Conservation (phyloP, 2,329 filamentous ascomycete genomes). For the Zasmidium angulare region DNA sequence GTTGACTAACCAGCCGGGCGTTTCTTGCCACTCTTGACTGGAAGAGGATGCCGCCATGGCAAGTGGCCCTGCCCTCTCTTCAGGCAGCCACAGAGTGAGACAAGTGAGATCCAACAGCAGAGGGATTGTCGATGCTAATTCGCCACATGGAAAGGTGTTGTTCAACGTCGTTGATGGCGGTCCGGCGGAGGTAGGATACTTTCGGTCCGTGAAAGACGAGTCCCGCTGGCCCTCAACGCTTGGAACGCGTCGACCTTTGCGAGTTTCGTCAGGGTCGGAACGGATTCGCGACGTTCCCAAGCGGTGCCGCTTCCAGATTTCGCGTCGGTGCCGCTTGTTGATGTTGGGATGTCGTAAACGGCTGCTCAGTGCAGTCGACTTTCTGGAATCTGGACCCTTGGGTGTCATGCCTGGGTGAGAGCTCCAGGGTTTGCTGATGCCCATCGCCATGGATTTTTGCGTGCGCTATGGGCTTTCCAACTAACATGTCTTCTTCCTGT, state of each 20-base stretch:
- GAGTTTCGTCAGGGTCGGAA: background rate
- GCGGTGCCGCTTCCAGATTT: background rate
- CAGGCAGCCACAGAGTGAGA: background rate
- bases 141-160: constrained; percentile 15
- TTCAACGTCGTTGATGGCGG: background rate
- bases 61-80: background rate
- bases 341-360: background rate
- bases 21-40: background rate
- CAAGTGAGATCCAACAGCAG: background rate
- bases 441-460: background rate
- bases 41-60: background rate
- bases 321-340: background rate
- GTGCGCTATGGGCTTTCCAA: background rate
- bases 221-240: background rate
- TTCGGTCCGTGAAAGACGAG: background rate
- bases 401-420: background rate
- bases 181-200: background rate
- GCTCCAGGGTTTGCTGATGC: background rate
- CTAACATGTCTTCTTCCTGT: background rate
- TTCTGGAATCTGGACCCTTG: background rate
- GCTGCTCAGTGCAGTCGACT: background rate
- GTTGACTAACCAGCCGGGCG: background rate
- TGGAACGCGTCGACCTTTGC: background rate
- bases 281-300: background rate
- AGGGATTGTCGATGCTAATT: constrained; percentile 17